Evolutionary conservation across 306 rosid genomes (phyloP).

Genomic region (Gastrolobium bilobum): DNA sequence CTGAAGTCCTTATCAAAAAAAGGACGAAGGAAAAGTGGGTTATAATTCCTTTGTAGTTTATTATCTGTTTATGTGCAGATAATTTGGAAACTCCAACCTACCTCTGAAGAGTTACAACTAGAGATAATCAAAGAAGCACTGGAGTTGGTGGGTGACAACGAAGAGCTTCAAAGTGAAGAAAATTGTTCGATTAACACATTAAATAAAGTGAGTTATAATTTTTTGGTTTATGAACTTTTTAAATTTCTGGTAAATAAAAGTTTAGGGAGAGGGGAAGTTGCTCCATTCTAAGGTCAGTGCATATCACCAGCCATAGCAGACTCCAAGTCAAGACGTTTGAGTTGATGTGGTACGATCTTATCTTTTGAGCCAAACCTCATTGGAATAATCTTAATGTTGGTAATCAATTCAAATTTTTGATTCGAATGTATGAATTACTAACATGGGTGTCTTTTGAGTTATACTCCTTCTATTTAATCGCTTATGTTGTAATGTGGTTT

Average conservation of each 20-base stretch:
- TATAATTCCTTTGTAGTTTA: conserved; percentile 39
- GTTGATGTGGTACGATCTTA: conserved; percentile 7
- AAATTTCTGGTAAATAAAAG: conserved; percentile 14
- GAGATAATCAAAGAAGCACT: conserved; percentile 63
- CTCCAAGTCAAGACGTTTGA: conserved; percentile 14
- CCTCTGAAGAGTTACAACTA: conserved; percentile 57
- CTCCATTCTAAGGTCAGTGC: conserved; percentile 29
- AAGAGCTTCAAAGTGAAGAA: conserved; percentile 42
- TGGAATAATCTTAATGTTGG: background rate
- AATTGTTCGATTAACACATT: conserved; percentile 46
- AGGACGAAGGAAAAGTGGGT: conserved; percentile 27
- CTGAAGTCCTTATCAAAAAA: background rate
- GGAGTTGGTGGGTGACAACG: conserved; percentile 40
- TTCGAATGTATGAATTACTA: conserved; percentile 25
- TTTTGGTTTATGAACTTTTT: background rate
- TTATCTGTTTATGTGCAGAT: conserved; percentile 49
- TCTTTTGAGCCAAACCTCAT: background rate
- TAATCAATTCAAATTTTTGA: conserved; percentile 7
- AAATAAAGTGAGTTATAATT: conserved; percentile 52
- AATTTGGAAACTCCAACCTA: conserved; percentile 61
- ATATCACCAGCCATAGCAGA: conserved; percentile 24
- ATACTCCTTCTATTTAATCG: conserved; percentile 30
- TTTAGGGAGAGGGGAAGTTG: conserved; percentile 28
- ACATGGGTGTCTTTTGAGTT: conserved; percentile 11
- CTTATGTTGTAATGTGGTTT: conserved; percentile 9